Evolutionary conservation across 345 rosid species (phyloP), one percentile per base, ranked within the genome.

Genomic region (Bruguiera parviflora): DNA sequence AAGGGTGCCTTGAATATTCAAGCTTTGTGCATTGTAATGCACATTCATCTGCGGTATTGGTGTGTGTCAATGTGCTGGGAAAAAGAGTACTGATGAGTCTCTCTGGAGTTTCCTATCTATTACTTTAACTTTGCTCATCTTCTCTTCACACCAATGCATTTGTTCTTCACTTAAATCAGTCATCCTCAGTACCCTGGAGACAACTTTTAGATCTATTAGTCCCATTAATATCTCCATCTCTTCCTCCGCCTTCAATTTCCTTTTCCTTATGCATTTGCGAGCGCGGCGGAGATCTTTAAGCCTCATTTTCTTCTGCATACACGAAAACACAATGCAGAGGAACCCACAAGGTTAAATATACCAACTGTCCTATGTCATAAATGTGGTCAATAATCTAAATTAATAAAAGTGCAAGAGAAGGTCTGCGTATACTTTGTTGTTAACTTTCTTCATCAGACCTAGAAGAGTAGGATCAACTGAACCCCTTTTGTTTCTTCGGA

Each of bases 121-220:
- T 25, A 92, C 73, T 25, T 83, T 90, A 27, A 92, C 90, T 86
- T 84, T 96, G 90, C 91, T 96, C 97, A 89, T 92, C 84, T 92
- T 96, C 78, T 81, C 98, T 75, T 92, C 99, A 46, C 96, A 89
- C 99, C 99, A 96, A 69, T 96, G 97, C 67, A 90, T 64, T 67
- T 85, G 88, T 65, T 87, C 89, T 71, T 96, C 99, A 7, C 76
- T 84, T 53, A 96, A 52, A 21, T 83, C 88, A 28, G 69, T 74
- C 91, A 82, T 92, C 39, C 98, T 92, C 72, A 96, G 77, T 13
- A 90, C 98, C 84, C 98, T 85, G 39, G 97, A 96, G 70, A 88
- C 99, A 66, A 92, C 90, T 74, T 96, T 86, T 39, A 92, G 75
- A 82, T 96, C 99, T 70, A 88, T 92, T 52, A 86, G 69, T 29